phyloP scores from a whole-genome alignment of 129 eudicot species.

The Escallonia herrerae region DNA sequence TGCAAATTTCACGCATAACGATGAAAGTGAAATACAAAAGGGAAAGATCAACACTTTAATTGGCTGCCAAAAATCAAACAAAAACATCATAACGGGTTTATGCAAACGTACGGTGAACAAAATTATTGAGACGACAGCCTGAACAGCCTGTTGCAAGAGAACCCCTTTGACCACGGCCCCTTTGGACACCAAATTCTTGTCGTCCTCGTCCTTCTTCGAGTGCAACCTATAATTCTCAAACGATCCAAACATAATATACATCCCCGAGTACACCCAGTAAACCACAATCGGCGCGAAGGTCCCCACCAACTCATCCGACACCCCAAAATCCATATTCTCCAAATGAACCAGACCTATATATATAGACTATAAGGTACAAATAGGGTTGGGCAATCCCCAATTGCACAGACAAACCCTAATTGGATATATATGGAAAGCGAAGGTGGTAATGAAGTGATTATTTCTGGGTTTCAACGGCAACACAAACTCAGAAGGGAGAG shows the following conservation, averaged over 20 bases:
- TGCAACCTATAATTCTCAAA: conserved; percentile 66
- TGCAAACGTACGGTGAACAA: conserved; percentile 52
- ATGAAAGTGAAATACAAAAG: no score
- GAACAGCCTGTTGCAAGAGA: conserved; percentile 74
- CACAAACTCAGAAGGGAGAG: neutral
- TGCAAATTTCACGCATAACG: no score
- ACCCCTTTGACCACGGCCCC: conserved; percentile 60
- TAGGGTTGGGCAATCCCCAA: neutral
- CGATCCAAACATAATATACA: conserved; percentile 54
- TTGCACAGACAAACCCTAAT: neutral
- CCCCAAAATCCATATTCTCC: conserved; percentile 25
- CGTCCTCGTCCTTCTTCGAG: conserved; percentile 60
- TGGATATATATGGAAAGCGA: neutral
- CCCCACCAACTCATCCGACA: conserved; percentile 81
- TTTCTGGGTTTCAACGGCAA: conserved; percentile 11
- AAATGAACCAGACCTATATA: neutral
- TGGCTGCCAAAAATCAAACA: no score
- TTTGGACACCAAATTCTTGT: conserved; percentile 68
- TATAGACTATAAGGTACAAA: neutral
- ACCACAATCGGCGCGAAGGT: conserved; percentile 69
- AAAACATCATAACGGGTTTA: no score
- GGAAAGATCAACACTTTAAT: no score
- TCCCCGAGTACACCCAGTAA: conserved; percentile 76
- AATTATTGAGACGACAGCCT: conserved; percentile 61
- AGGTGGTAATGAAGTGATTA: neutral